These are phyloP conservation scores for Castanea sativa DNA, from an alignment of 306 rosid species.

Conservation along the genomic window DNA sequence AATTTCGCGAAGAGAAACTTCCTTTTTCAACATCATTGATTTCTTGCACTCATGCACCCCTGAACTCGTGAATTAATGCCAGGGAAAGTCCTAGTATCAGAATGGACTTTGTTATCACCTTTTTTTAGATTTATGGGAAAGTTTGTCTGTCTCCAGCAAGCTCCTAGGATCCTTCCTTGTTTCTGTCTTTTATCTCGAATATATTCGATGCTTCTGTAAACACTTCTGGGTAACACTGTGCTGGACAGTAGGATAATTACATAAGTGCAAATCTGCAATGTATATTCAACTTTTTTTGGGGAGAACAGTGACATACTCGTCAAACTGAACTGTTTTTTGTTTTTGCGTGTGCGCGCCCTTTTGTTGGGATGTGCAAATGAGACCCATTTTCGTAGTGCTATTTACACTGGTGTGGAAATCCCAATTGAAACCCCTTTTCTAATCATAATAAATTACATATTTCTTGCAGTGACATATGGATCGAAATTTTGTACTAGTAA, in stretches of 20 bases:
- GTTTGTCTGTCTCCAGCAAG: neutral
- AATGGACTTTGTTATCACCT: neutral
- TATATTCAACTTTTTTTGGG: too few species aligned
- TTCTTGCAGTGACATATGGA: too few species aligned
- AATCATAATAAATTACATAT: neutral
- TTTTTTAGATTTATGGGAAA: neutral
- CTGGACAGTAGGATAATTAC: neutral
- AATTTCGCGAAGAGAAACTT: neutral
- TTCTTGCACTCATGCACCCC: neutral
- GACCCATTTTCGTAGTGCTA: neutral
- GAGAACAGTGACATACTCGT: too few species aligned
- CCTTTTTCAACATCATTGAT: conserved; percentile 1
- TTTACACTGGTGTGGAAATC: neutral
- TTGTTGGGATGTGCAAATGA: neutral
- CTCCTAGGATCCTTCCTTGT: conserved; percentile 14
- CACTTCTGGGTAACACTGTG: neutral
- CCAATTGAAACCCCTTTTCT: neutral
- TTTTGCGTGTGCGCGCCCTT: too few species aligned
- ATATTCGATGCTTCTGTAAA: neutral
- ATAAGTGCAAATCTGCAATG: too few species aligned
- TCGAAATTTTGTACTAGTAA: too few species aligned
- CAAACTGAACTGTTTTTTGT: too few species aligned
- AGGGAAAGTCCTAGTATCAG: neutral
- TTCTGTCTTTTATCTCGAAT: neutral
- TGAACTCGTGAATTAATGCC: neutral